These are phyloP conservation scores for Purpureocillium lavendulum DNA, from an alignment of 2,329 filamentous ascomycete genomes.

Conservation along the genomic window DNA sequence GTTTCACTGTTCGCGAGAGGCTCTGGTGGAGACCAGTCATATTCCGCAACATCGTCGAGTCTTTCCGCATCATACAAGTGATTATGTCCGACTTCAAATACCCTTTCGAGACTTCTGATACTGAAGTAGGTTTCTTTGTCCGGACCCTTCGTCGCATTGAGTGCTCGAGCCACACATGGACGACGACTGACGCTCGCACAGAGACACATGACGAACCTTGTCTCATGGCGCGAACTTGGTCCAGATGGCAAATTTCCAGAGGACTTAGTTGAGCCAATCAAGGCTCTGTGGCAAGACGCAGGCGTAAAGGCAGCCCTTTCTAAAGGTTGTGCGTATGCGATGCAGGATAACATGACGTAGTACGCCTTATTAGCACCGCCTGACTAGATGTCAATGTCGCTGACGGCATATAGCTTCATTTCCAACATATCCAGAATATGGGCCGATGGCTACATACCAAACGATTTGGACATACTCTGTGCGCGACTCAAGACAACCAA, in stretches of 20 bases:
- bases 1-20: conserved; percentile 83
- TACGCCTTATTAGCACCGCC: conserved; percentile 41
- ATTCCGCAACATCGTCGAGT: conserved; percentile 88
- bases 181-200: too few species aligned
- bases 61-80: conserved; percentile 81
- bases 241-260: conserved; percentile 71
- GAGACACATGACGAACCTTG: conserved; percentile 71
- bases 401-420: conserved; percentile 63
- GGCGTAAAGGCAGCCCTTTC: conserved; percentile 82
- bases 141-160: too few species aligned
- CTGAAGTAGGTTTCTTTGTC: conserved; percentile 62
- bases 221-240: conserved; percentile 73
- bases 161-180: too few species aligned
- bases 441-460: conserved; percentile 71
- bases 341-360: conserved; percentile 95
- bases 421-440: conserved; percentile 68
- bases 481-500: conserved; percentile 87
- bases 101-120: conserved; percentile 68
- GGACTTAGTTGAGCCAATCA: conserved; percentile 74
- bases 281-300: conserved; percentile 71
- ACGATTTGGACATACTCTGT: conserved; percentile 88
- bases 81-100: conserved; percentile 84
- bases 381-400: too few species aligned
- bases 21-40: conserved; percentile 92
- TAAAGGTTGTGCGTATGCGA: conserved; percentile 91